Conservation (phyloP, 495 filamentous ascomycete species). For the Aspergillus kassunensis region DNA sequence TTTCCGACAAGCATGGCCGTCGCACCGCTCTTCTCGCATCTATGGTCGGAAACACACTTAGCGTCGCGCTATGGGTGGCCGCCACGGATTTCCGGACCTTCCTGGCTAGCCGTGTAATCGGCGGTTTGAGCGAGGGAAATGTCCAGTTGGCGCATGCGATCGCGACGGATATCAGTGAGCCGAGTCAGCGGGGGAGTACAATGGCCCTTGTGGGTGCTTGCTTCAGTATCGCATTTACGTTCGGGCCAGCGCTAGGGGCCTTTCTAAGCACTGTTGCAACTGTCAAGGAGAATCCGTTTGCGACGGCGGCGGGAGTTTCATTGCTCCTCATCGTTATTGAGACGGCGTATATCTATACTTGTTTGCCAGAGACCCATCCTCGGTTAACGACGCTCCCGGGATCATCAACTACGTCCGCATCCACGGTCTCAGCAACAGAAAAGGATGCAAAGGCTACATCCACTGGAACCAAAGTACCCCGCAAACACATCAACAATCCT, state of each 20-base stretch:
- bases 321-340: conserved; percentile 78
- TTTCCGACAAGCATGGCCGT: conserved; percentile 87
- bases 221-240: conserved; percentile 96
- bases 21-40: conserved; percentile 82
- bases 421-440: not conserved
- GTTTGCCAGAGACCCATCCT: conserved; percentile 85
- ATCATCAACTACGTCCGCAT: conserved; percentile 12
- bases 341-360: conserved; percentile 82
- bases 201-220: conserved; percentile 96
- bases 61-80: conserved; percentile 88
- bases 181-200: conserved; percentile 73
- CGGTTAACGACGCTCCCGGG: conserved; percentile 32
- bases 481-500: conserved; percentile 69
- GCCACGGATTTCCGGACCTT: conserved; percentile 95
- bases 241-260: conserved; percentile 87
- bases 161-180: conserved; percentile 90
- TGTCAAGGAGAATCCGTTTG: conserved; percentile 87
- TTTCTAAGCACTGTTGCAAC: conserved; percentile 69
- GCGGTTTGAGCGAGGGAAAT: conserved; percentile 93
- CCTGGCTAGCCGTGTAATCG: conserved; percentile 83
- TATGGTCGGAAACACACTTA: conserved; percentile 92
- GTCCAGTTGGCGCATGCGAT: conserved; percentile 96
- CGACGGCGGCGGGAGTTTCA: conserved; percentile 80
- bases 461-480: too few species aligned
- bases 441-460: too few species aligned